These are phyloP conservation scores for Elsinoe fawcettii DNA, from an alignment of 2,329 filamentous ascomycete genomes.

Conservation along the genomic window DNA sequence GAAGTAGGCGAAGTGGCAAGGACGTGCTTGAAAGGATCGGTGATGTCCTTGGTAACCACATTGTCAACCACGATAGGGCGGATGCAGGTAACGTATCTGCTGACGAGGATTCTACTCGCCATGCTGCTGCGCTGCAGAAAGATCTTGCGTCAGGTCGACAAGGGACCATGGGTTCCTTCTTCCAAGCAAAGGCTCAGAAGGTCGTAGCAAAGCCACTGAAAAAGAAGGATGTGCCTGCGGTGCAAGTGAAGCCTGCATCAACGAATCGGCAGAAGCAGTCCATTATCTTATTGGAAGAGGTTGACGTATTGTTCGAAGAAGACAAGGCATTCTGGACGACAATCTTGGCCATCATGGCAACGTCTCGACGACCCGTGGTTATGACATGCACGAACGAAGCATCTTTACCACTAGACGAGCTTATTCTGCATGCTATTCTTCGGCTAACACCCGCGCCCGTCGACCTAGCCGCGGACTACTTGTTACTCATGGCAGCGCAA, in stretches of 20 bases:
- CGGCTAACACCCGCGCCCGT: conserved; percentile 60
- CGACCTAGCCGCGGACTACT: conserved; percentile 66
- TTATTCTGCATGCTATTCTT: conserved; percentile 80
- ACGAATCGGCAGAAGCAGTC: conserved; percentile 70
- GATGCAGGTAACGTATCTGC: conserved; percentile 22
- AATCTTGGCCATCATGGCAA: conserved; percentile 65
- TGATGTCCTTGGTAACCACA: conserved; percentile 93
- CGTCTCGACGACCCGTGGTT: conserved; percentile 85
- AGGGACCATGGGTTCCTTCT: conserved; percentile 73
- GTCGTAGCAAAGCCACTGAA: conserved; percentile 23
- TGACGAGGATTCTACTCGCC: conserved; percentile 32
- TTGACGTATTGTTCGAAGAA: conserved; percentile 87
- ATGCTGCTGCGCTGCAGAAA: conserved; percentile 43
- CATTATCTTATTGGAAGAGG: conserved; percentile 86
- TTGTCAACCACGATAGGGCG: conserved; percentile 55
- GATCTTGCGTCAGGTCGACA: conserved; percentile 64
- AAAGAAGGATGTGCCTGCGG: conserved; percentile 22
- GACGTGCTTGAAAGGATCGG: conserved; percentile 88
- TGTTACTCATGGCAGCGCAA: conserved; percentile 73
- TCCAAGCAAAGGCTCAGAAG: conserved; percentile 43
- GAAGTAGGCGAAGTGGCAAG: conserved; percentile 74
- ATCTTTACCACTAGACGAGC: conserved; percentile 63
- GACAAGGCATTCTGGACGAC: conserved; percentile 93
- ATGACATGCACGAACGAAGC: conserved; percentile 91
- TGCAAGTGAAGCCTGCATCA: conserved; percentile 29